These are phyloP conservation scores for Cruciata laevipes DNA, from an alignment of 257 asterid genomes.

Conservation along the genomic window DNA sequence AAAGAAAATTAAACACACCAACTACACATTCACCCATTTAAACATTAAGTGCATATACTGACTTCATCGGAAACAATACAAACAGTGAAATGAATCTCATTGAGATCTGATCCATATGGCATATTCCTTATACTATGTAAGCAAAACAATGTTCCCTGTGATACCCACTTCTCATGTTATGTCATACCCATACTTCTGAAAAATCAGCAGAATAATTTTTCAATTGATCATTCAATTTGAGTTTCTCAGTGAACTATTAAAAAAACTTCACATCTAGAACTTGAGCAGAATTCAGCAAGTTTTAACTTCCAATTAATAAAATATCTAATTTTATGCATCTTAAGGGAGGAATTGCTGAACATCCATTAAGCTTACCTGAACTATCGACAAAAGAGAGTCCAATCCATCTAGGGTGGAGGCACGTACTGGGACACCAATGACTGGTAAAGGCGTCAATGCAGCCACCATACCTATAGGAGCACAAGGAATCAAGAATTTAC, in stretches of 20 bases:
- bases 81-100: not conserved
- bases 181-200: not conserved
- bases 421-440: conserved; percentile 96
- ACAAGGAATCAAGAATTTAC: too few species aligned
- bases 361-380: too few species aligned
- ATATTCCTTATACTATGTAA: not conserved
- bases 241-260: too few species aligned
- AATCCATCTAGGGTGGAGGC: conserved; percentile 89
- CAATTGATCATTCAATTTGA: not conserved
- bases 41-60: not conserved
- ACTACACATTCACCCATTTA: not conserved
- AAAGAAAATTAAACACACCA: not conserved
- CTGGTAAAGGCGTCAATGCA: conserved; percentile 93
- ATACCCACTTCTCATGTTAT: not conserved
- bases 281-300: too few species aligned
- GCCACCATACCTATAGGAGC: conserved; percentile 83
- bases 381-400: conserved; percentile 90
- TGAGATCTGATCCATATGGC: not conserved
- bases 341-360: too few species aligned
- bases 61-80: not conserved
- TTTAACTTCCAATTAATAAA: too few species aligned
- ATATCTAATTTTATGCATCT: too few species aligned
- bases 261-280: too few species aligned
- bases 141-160: not conserved
- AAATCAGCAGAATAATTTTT: not conserved